These are phyloP conservation scores for Miscanthus lutarioriparius DNA, from an alignment of 176 grass and related monocot species.

Conservation along the genomic window DNA sequence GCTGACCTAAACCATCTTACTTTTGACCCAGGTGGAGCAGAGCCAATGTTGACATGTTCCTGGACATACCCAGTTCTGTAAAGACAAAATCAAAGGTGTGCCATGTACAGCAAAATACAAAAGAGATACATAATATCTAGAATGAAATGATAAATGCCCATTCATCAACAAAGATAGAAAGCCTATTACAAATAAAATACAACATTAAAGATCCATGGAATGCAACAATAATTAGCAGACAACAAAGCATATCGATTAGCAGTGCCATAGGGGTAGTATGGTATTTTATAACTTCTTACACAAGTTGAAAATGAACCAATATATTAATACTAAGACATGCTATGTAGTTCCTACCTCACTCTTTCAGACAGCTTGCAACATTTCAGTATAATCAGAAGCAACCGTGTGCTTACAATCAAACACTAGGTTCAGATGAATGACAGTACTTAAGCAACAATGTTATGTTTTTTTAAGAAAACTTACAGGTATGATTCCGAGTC, in stretches of 20 bases:
- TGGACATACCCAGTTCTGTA: conserved; percentile 82
- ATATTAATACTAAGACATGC: neutral
- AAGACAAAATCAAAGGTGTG: conserved; percentile 7
- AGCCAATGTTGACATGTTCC: conserved; percentile 86
- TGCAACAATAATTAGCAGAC: neutral
- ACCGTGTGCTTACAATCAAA: neutral
- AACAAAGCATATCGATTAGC: neutral
- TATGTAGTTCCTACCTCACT: neutral
- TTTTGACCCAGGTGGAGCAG: conserved; percentile 88
- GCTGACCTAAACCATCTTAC: conserved; percentile 91
- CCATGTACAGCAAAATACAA: neutral
- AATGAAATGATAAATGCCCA: neutral
- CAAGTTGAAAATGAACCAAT: too few relatives aligned
- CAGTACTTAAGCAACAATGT: neutral
- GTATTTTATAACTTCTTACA: neutral
- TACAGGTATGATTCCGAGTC: neutral
- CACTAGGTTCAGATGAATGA: neutral
- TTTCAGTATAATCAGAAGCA: neutral
- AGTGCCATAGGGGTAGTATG: neutral
- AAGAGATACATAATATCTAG: neutral
- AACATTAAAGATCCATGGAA: neutral
- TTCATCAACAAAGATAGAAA: neutral
- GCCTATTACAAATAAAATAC: neutral
- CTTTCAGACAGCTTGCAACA: neutral
- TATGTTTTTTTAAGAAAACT: neutral